Conservation (phyloP, 768 basidiomycete genomes). For the Boletus bicolor region DNA sequence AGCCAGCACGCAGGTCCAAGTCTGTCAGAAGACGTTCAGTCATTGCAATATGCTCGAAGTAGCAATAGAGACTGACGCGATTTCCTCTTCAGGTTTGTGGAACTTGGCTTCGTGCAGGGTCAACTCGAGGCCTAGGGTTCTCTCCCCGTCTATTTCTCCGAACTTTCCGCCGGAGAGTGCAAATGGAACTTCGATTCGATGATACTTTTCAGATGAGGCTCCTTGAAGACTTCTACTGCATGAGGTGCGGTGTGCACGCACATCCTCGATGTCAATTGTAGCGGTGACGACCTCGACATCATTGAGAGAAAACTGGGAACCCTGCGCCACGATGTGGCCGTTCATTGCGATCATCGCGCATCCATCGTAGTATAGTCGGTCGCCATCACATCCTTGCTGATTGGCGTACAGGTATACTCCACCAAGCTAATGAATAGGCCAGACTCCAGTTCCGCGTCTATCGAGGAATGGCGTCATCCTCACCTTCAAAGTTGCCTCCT, state of each 20-base stretch:
- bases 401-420: constrained; percentile 98
- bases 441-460: background rate
- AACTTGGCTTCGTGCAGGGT: constrained; percentile 41
- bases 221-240: constrained; percentile 91
- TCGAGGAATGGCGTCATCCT: background rate
- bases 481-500: constrained; percentile 94
- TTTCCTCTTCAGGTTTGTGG: constrained; percentile 92
- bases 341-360: constrained; percentile 96
- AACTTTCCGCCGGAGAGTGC: constrained; percentile 75
- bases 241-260: constrained; percentile 81
- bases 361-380: constrained; percentile 96
- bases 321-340: constrained; percentile 89
- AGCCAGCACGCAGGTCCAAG: constrained; percentile 98
- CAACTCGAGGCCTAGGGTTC: constrained; percentile 48
- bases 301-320: constrained; percentile 91
- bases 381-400: constrained; percentile 98
- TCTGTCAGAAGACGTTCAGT: constrained; percentile 38
- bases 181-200: constrained; percentile 79
- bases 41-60: background rate
- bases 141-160: constrained; percentile 56
- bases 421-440: constrained; percentile 60
- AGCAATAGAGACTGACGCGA: constrained; percentile 63
- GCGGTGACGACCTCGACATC: constrained; percentile 97
- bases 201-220: constrained; percentile 67
- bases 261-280: constrained; percentile 95